phyloP scores from a whole-genome alignment of 371 early-diverging fungal species.

The Synchytrium microbalum region DNA sequence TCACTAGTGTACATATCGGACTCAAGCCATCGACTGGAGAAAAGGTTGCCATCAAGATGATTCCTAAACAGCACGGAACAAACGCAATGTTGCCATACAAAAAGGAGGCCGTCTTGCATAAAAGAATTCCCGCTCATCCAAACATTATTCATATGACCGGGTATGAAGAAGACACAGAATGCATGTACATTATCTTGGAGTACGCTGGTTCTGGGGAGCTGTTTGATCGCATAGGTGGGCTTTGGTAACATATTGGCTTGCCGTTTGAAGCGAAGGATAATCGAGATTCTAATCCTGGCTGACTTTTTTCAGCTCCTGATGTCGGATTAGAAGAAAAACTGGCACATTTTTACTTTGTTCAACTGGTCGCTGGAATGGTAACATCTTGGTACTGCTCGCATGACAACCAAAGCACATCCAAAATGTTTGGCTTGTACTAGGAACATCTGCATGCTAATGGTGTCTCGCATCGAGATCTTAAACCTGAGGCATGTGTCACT shows the following conservation, averaged over 20 bases:
- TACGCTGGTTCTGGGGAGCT: conserved; percentile 55
- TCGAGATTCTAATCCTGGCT: conserved; percentile 3
- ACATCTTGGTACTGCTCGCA: conserved; percentile 18
- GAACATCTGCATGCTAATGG: conserved; percentile 44
- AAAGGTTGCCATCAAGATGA: conserved; percentile 48
- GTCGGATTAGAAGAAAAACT: conserved; percentile 60
- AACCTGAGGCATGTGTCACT: conserved; percentile 40
- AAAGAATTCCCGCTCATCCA: conserved; percentile 34
- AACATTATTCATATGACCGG: conserved; percentile 44
- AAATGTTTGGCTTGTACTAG: conserved; percentile 7
- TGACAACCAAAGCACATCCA: conserved; percentile 10
- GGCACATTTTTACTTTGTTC: conserved; percentile 62
- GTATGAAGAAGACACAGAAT: conserved; percentile 36
- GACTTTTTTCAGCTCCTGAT: conserved; percentile 45
- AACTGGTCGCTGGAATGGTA: conserved; percentile 56
- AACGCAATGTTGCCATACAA: conserved; percentile 13
- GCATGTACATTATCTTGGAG: conserved; percentile 46
- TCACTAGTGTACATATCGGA: no score
- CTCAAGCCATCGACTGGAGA: no score
- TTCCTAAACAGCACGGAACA: conserved; percentile 25
- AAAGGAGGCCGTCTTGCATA: conserved; percentile 45
- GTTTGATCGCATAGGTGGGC: conserved; percentile 53
- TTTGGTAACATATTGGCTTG: not conserved
- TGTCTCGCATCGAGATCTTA: conserved; percentile 47
- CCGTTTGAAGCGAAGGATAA: not conserved